Percentiles rank a stretch among this genome's conserved stretches.
phyloP scores from a whole-genome alignment of 345 rosid species.

The Anastatica hierochuntica region DNA sequence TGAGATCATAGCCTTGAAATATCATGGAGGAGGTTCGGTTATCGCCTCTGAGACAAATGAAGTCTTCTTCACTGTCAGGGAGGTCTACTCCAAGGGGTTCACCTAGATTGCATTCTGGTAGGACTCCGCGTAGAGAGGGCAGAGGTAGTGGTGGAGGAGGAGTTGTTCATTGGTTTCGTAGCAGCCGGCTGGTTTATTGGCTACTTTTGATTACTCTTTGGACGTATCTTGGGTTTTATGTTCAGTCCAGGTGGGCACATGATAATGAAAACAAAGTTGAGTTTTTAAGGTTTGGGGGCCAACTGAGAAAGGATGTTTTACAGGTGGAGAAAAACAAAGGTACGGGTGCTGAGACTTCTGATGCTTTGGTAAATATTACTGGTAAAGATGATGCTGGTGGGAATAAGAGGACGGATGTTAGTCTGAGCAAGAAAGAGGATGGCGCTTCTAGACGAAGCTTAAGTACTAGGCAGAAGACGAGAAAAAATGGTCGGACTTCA shows the following conservation, averaged over 20 bases:
- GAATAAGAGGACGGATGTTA: constrained; percentile 33
- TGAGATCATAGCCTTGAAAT: not conserved
- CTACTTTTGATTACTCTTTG: constrained; percentile 87
- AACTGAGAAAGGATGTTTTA: constrained; percentile 20
- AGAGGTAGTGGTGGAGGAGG: constrained; percentile 42
- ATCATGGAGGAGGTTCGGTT: constrained; percentile 63
- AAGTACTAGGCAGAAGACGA: constrained; percentile 39
- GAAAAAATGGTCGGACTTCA: constrained; percentile 29
- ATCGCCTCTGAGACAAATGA: constrained; percentile 47
- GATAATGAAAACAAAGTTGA: constrained; percentile 55
- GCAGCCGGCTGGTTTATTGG: constrained; percentile 70
- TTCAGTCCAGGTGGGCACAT: constrained; percentile 98
- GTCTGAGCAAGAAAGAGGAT: constrained; percentile 40
- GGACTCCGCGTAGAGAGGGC: constrained; percentile 68
- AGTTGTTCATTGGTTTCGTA: constrained; percentile 60
- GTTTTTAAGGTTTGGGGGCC: constrained; percentile 58
- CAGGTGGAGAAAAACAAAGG: constrained; percentile 23
- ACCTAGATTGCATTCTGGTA: constrained; percentile 54
- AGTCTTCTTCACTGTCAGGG: constrained; percentile 58
- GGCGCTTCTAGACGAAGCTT: constrained; percentile 28
- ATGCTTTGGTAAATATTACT: constrained; percentile 28
- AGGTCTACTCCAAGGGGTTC: constrained; percentile 66
- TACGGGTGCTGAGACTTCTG: constrained; percentile 36
- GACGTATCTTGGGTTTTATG: constrained; percentile 88
- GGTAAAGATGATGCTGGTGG: constrained; percentile 24